Base-by-base conservation (phyloP, 2,329 filamentous ascomycete genomes). In the Pseudogymnoascus sp. region DNA sequence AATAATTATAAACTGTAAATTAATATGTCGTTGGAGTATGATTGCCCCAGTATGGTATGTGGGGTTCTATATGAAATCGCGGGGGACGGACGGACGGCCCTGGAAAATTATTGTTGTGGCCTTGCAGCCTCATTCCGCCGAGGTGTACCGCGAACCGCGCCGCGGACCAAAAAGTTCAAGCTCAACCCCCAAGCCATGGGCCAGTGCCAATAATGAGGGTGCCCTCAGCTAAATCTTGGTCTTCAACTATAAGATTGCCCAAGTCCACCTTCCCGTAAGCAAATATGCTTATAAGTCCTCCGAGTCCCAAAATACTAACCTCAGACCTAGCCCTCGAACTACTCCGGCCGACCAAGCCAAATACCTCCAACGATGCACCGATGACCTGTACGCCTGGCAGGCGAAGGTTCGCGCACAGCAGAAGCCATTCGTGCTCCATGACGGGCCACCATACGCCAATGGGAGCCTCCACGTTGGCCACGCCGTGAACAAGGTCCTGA, bases 381-480 rank as follows among this genome's bases (percentile, higher is more conserved):
- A 96, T 76, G 87, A 92, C 59, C 81, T 97, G 12, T 99, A 97
- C 77, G 77, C 83, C 70, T 97, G 92, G 92, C 94, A 99, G 78
- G 79, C 80, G 64, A 62, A 62, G 4, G 64, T 66, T 59, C 67
- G 69, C 16, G 62, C 65, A 63, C 62, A 50, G 16, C 64, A 69
- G 34, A 65, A 83, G 43, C 78, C 81, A 0, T 99, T 97, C 66
- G 78, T 91, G 1, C 79, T 99, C 7, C 94, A 97, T 71, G 94
- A 99, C 84, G 94, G 94, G 0, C 94, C 94, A 0, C 94, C 94
- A 0, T 99, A 97, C 73, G 94, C 94, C 65, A 99, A 99, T 76
- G 94, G 94, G 12, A 83, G 82, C 47, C 81, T 99, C 8, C 94
- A 99, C 70, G 85, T 95, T 63, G 94, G 94, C 2, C 94, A 99